Evolutionary conservation across 768 basidiomycete species (phyloP).

Genomic region (Psilocybe cubensis): DNA sequence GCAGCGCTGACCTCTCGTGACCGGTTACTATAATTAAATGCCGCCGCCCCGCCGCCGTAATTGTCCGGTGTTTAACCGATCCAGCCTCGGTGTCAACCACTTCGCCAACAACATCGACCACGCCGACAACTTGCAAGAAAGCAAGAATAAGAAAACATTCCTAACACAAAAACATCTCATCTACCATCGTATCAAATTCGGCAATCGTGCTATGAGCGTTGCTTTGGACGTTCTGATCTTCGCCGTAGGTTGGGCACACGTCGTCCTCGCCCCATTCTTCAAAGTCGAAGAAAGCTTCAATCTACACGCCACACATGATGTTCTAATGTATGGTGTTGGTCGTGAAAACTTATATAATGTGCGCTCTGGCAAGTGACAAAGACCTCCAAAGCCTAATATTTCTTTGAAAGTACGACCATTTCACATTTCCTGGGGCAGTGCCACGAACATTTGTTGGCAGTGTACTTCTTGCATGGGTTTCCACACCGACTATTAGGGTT

Average conservation of each 20-base stretch:
- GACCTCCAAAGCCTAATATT: background rate
- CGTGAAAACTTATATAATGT: constrained; percentile 50
- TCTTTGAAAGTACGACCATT: constrained; percentile 80
- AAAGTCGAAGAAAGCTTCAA: constrained; percentile 99
- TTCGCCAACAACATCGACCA: too few relatives aligned
- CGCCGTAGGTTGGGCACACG: constrained; percentile 61
- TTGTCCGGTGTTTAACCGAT: too few relatives aligned
- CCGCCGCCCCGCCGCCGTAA: background rate
- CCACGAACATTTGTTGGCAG: constrained; percentile 89
- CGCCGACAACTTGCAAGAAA: too few relatives aligned
- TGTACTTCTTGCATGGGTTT: constrained; percentile 62
- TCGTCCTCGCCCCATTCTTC: constrained; percentile 82
- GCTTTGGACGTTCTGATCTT: constrained; percentile 56
- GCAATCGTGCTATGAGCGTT: constrained; percentile 22
- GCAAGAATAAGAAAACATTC: too few relatives aligned
- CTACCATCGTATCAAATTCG: too few relatives aligned
- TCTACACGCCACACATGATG: constrained; percentile 89
- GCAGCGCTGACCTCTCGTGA: background rate
- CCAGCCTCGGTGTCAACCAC: too few relatives aligned
- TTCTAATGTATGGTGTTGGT: constrained; percentile 73
- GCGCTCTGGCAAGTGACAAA: constrained; percentile 24
- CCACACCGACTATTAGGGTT: constrained; percentile 50
- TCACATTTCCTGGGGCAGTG: constrained; percentile 85
- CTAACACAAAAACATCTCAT: too few relatives aligned
- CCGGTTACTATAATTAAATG: background rate